Evolutionary conservation across 176 grass and related monocot species (phyloP).

Genomic region (Aegilops umbellulata): DNA sequence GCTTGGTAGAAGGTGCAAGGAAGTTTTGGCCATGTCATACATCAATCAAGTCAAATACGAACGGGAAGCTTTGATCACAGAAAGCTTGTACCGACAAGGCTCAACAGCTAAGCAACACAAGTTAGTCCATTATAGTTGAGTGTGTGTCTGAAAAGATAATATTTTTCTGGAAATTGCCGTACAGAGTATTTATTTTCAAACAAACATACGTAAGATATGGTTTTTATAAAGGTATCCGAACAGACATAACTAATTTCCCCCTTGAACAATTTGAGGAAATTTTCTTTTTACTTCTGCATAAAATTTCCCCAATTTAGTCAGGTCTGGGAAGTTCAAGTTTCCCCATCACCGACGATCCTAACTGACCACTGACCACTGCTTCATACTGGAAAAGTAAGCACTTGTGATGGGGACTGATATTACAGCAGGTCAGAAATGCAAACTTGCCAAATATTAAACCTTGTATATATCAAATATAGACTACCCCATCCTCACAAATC

Average conservation of each 20-base stretch:
- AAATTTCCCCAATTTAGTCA: background rate
- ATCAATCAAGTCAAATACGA: background rate
- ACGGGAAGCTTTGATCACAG: background rate
- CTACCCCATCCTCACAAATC: background rate
- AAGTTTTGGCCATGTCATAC: background rate
- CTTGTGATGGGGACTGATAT: background rate
- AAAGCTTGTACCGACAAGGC: background rate
- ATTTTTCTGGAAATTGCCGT: background rate
- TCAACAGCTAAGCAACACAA: background rate
- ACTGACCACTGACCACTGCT: background rate
- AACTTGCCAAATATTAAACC: background rate
- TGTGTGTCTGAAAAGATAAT: background rate
- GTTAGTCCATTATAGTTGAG: background rate
- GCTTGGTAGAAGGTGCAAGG: background rate
- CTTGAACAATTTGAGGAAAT: background rate
- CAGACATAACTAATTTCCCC: background rate
- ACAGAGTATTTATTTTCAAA: background rate
- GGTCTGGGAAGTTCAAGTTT: background rate
- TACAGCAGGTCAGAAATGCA: background rate
- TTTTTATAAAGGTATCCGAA: background rate
- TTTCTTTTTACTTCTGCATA: background rate
- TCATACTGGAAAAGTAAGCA: background rate
- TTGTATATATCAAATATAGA: slow-evolving; percentile 1
- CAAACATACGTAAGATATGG: background rate
- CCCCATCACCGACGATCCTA: background rate